phyloP scores from a whole-genome alignment of 768 basidiomycete genomes.

The Butyriboletus loyo region DNA sequence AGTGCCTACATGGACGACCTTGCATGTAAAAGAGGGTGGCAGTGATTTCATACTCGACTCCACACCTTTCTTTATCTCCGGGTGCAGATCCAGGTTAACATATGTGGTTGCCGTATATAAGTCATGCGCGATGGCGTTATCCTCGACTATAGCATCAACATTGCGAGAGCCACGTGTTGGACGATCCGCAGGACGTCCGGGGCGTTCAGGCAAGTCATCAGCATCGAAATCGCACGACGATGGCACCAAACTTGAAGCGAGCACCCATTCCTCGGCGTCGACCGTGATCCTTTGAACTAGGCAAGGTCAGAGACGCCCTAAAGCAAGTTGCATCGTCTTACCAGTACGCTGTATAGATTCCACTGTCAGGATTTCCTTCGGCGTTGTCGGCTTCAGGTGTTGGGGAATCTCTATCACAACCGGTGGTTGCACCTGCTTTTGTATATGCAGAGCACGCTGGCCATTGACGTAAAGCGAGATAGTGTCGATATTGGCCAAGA shows the following conservation, averaged over 20 bases:
- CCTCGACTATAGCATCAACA: background rate
- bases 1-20: constrained; percentile 4
- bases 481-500: background rate
- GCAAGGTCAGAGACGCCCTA: background rate
- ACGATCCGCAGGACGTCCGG: background rate
- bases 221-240: background rate
- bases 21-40: constrained; percentile 6
- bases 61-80: constrained; percentile 8
- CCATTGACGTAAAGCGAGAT: constrained; percentile 4
- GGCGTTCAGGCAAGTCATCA: background rate
- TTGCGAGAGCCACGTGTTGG: background rate
- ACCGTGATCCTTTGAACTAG: constrained; percentile 11
- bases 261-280: background rate
- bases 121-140: constrained; percentile 6
- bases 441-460: background rate
- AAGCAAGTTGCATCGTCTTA: background rate
- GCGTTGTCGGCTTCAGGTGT: background rate
- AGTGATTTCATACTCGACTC: constrained; percentile 9
- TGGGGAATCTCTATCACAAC: background rate
- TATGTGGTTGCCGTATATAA: constrained; percentile 6
- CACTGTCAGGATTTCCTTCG: background rate
- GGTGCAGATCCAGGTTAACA: background rate
- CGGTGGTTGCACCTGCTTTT: background rate
- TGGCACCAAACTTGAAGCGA: background rate
- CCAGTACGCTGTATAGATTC: constrained; percentile 8